Evolutionary conservation across 768 basidiomycete genomes (phyloP).

Genomic region (Lactifluus pinguis): DNA sequence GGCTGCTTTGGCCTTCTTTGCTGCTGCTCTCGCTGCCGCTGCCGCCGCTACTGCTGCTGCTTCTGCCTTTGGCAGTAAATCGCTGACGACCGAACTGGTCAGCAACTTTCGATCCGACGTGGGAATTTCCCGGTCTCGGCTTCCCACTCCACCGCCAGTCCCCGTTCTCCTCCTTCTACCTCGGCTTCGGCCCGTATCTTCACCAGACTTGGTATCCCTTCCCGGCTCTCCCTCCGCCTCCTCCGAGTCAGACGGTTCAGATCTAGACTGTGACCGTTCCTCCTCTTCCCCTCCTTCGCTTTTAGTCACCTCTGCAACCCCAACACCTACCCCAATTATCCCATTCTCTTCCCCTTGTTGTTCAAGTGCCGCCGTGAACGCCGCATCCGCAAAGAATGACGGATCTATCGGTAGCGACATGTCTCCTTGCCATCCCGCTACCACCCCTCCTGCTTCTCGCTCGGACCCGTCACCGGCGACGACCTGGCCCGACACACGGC

Average conservation of each 20-base stretch:
- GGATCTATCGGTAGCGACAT: conserved; percentile 39
- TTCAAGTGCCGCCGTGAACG: conserved; percentile 43
- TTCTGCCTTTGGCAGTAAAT: conserved; percentile 18
- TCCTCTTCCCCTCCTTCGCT: conserved; percentile 4
- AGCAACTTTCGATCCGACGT: conserved; percentile 12
- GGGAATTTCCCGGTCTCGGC: conserved; percentile 7
- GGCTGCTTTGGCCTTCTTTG: conserved; percentile 1
- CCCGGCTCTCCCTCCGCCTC: not conserved
- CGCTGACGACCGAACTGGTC: conserved; percentile 11
- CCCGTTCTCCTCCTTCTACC: not conserved
- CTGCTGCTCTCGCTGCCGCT: not conserved
- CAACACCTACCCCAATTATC: conserved; percentile 23
- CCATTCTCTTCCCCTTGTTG: conserved; percentile 34
- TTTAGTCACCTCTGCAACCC: conserved; percentile 21
- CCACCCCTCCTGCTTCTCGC: conserved; percentile 25
- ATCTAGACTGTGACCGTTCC: not conserved
- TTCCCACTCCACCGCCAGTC: not conserved
- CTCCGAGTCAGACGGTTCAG: not conserved
- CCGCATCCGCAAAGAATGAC: conserved; percentile 45
- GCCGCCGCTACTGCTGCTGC: conserved; percentile 14
- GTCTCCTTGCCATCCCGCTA: conserved; percentile 34
- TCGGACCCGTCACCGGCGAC: conserved; percentile 20
- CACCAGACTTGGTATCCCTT: not conserved
- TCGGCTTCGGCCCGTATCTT: not conserved
- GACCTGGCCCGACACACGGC: conserved; percentile 21